phyloP scores from a whole-genome alignment of 805 yeast species.

The Sugiyamaella mastotermitis region DNA sequence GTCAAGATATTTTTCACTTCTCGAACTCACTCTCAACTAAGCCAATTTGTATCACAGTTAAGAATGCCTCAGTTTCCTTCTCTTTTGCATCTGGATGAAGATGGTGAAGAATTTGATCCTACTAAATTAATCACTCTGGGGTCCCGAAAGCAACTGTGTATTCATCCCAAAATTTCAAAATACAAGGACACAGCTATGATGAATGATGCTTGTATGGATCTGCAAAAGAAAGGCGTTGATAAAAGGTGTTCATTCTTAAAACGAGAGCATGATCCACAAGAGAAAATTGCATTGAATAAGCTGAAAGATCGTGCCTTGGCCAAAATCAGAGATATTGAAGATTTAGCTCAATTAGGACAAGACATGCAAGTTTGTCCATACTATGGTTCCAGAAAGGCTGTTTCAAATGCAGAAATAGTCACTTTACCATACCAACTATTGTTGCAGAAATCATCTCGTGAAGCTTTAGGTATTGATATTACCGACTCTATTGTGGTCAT shows the following conservation, averaged over 20 bases:
- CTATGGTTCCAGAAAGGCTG: conserved; percentile 58
- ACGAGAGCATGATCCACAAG: conserved; percentile 28
- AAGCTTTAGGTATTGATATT: conserved; percentile 51
- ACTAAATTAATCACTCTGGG: conserved; percentile 69
- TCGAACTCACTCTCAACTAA: conserved; percentile 84
- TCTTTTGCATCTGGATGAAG: conserved; percentile 32
- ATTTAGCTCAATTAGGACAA: conserved; percentile 55
- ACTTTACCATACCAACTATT: conserved; percentile 83
- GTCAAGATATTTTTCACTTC: conserved; percentile 65
- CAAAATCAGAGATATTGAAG: conserved; percentile 72
- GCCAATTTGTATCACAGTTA: conserved; percentile 73
- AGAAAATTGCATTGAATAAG: conserved; percentile 31
- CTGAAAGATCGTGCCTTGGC: conserved; percentile 54
- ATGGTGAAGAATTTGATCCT: conserved; percentile 38
- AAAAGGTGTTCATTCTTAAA: conserved; percentile 42
- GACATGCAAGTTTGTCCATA: conserved; percentile 68
- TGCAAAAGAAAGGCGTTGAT: conserved; percentile 41
- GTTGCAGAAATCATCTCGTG: conserved; percentile 55
- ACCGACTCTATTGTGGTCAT: conserved; percentile 65
- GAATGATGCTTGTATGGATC: conserved; percentile 75
- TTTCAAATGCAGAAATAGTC: conserved; percentile 61
- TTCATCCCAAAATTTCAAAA: conserved; percentile 54
- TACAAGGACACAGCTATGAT: conserved; percentile 47
- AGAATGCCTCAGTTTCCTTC: conserved; percentile 58
- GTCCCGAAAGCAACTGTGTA: conserved; percentile 80